These are phyloP conservation scores for Lippia alba DNA, from an alignment of 305 asterid species.

Conservation along the genomic window DNA sequence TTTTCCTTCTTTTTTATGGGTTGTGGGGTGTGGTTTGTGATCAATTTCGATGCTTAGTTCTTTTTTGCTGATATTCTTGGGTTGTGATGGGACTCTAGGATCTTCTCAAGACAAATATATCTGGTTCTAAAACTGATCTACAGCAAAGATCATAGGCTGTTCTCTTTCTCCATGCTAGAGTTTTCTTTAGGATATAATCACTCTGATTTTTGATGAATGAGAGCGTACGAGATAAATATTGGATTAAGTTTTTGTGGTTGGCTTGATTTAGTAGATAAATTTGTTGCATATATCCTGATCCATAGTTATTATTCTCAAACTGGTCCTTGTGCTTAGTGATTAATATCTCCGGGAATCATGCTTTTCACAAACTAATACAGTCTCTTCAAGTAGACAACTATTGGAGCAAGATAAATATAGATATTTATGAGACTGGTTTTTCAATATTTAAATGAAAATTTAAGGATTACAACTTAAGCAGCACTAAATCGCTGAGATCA, in stretches of 20 bases:
- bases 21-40: neutral
- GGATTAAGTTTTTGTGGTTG: constrained; percentile 7
- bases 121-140: no score
- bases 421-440: neutral
- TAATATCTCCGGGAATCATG: neutral
- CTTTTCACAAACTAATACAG: neutral
- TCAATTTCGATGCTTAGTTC: no score
- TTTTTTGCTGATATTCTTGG: no score
- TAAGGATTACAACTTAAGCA: constrained; percentile 1
- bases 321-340: constrained; percentile 7
- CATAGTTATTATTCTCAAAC: neutral
- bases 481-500: neutral
- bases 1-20: neutral
- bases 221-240: neutral
- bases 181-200: neutral
- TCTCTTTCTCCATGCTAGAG: constrained; percentile 3
- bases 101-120: no score
- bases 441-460: neutral
- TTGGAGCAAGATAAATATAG: neutral
- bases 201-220: neutral
- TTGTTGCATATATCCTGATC: neutral
- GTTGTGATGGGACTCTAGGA: no score
- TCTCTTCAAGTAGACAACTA: neutral
- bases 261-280: neutral
- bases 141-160: neutral